Evolutionary conservation across 2,329 filamentous ascomycete species (phyloP).

Genomic region (Chalaropsis thielavioides): DNA sequence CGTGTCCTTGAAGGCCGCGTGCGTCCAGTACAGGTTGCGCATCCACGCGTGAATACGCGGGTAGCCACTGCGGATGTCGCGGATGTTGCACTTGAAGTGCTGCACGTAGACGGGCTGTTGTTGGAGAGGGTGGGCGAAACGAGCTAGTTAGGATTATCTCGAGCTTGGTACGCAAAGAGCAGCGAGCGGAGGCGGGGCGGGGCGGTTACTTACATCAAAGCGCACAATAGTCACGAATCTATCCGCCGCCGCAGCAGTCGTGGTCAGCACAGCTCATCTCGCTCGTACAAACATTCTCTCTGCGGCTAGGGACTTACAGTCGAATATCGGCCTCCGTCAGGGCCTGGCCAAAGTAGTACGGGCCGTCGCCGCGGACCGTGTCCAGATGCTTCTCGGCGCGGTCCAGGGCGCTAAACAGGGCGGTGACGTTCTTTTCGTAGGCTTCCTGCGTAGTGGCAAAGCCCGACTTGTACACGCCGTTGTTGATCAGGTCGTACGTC

Average conservation of each 20-base stretch:
- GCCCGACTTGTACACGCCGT: conserved; percentile 60
- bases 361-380: conserved; percentile 31
- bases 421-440: conserved; percentile 58
- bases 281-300: neutral
- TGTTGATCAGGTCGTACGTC: conserved; percentile 63
- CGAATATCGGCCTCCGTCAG: conserved; percentile 75
- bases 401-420: conserved; percentile 66
- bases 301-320: conserved; percentile 32
- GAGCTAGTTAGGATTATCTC: too few species aligned
- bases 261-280: neutral
- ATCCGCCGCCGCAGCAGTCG: conserved; percentile 17
- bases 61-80: conserved; percentile 73
- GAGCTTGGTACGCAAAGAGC: neutral
- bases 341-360: conserved; percentile 59
- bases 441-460: conserved; percentile 75
- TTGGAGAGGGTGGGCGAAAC: neutral
- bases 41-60: conserved; percentile 71
- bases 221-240: conserved; percentile 55
- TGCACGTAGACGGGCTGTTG: conserved; percentile 58
- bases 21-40: conserved; percentile 70
- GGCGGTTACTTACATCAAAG: conserved; percentile 42
- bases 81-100: conserved; percentile 77
- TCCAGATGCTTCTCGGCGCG: conserved; percentile 56
- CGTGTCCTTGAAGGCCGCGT: conserved; percentile 62
- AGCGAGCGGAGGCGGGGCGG: neutral